Percentiles rank a stretch among this genome's conserved stretches.
Evolutionary conservation across 192 early-diverging fungal species (phyloP).

Genomic region (Dissophora ornata): DNA sequence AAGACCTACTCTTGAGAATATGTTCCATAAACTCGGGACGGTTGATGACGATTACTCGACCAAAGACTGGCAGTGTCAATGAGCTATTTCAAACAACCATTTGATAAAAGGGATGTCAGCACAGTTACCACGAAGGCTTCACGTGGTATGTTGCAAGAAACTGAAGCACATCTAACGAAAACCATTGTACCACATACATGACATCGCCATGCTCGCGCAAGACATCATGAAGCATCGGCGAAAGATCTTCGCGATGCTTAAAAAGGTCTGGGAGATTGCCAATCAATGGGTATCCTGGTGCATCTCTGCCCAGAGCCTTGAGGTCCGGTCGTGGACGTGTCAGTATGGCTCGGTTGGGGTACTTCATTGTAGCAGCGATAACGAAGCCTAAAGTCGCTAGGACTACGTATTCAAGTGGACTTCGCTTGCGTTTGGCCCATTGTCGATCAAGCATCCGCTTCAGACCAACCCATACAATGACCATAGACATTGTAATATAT

Average conservation of each 20-base stretch:
- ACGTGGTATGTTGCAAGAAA: too few species aligned
- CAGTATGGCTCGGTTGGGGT: slow-evolving; percentile 41
- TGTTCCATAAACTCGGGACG: slow-evolving; percentile 36
- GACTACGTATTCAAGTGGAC: slow-evolving; percentile 26
- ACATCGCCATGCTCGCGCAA: slow-evolving; percentile 20
- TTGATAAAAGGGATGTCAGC: neutral
- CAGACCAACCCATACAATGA: slow-evolving; percentile 17
- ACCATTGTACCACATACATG: slow-evolving; percentile 8
- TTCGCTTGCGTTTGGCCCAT: slow-evolving; percentile 20
- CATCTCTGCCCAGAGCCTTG: slow-evolving; percentile 5
- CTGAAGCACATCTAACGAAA: too few species aligned
- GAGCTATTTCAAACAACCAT: neutral
- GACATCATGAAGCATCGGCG: neutral
- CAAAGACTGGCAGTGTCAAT: slow-evolving; percentile 34
- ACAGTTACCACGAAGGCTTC: too few species aligned
- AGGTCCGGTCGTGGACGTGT: slow-evolving; percentile 29
- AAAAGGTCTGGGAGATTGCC: slow-evolving; percentile 23
- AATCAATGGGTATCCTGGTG: slow-evolving; percentile 23
- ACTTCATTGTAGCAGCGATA: slow-evolving; percentile 26
- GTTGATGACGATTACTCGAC: slow-evolving; percentile 35
- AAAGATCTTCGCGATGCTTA: neutral
- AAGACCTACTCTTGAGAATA: slow-evolving; percentile 44
- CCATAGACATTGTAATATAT: slow-evolving; percentile 13
- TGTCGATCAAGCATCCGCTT: slow-evolving; percentile 20
- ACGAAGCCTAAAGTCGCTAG: slow-evolving; percentile 26